Evolutionary conservation across 202 grass and related monocot genomes (phyloP).

Genomic region (Dendrocalamus latiflorus): DNA sequence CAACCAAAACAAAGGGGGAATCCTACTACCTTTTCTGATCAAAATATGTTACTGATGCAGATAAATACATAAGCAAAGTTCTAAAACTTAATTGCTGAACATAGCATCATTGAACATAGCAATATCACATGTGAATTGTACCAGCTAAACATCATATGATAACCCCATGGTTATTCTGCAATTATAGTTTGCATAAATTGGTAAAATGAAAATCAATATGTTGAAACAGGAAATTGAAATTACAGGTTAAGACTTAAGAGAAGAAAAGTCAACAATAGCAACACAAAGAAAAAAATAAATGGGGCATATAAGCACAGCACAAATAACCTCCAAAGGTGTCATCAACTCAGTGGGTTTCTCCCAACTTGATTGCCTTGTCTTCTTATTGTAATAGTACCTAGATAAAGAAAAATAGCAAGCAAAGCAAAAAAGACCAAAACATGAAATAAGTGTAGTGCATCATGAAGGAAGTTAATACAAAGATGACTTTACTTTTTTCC

Average conservation of each 20-base stretch:
- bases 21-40: no score
- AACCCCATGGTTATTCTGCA: no score
- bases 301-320: conserved; percentile 9
- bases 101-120: neutral
- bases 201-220: neutral
- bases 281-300: neutral
- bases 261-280: neutral
- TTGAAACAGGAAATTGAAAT: conserved; percentile 23
- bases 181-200: neutral
- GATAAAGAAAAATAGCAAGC: no score
- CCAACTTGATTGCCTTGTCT: conserved; percentile 93
- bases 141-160: neutral
- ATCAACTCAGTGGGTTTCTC: conserved; percentile 95
- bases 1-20: no score
- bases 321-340: conserved; percentile 85
- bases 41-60: no score
- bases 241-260: conserved; percentile 9
- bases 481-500: no score
- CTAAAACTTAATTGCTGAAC: neutral
- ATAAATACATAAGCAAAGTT: neutral
- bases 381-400: conserved; percentile 99
- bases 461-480: no score
- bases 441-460: no score
- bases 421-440: no score
- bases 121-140: neutral